A percentile compares a stretch with the other conserved stretches of the same genome.
phyloP scores from a whole-genome alignment of 2,329 filamentous ascomycete genomes.

The Ophiostoma angusticollis region DNA sequence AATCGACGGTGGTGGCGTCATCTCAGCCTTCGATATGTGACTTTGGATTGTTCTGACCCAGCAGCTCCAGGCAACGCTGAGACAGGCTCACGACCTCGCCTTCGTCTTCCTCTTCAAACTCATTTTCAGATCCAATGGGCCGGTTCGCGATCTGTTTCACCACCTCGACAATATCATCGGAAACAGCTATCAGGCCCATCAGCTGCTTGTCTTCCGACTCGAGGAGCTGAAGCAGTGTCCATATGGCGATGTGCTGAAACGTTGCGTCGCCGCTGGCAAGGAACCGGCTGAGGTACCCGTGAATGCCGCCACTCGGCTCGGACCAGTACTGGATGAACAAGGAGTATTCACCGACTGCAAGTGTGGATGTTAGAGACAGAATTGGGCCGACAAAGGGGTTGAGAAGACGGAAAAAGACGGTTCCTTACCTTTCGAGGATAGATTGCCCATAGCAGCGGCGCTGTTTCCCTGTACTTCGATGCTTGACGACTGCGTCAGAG shows the following conservation, averaged over 20 bases:
- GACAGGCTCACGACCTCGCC: slow-evolving; percentile 87
- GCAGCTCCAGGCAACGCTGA: slow-evolving; percentile 74
- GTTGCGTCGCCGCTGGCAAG: slow-evolving; percentile 88
- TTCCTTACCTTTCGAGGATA: slow-evolving; percentile 81
- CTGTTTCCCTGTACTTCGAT: slow-evolving; percentile 98
- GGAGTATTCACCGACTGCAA: slow-evolving; percentile 91
- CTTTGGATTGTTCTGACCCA: slow-evolving; percentile 65
- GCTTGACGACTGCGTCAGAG: slow-evolving; percentile 84
- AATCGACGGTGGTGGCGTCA: not conserved
- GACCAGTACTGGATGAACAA: slow-evolving; percentile 94
- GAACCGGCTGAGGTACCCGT: slow-evolving; percentile 89
- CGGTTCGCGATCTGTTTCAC: slow-evolving; percentile 85
- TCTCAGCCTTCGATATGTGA: slow-evolving; percentile 68
- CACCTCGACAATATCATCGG: slow-evolving; percentile 82
- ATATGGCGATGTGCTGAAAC: slow-evolving; percentile 98
- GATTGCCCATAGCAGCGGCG: slow-evolving; percentile 84
- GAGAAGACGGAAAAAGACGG: not conserved
- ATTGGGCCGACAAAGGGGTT: too few species aligned
- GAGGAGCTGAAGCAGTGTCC: slow-evolving; percentile 88
- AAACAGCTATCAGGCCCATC: slow-evolving; percentile 78
- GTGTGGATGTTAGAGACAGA: too few species aligned
- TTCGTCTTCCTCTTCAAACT: slow-evolving; percentile 79
- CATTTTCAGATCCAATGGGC: slow-evolving; percentile 75
- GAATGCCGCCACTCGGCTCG: slow-evolving; percentile 84
- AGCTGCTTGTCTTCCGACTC: slow-evolving; percentile 88